Conservation (phyloP, 2,329 filamentous ascomycete species). For the Aspergillus spinulosporus region DNA sequence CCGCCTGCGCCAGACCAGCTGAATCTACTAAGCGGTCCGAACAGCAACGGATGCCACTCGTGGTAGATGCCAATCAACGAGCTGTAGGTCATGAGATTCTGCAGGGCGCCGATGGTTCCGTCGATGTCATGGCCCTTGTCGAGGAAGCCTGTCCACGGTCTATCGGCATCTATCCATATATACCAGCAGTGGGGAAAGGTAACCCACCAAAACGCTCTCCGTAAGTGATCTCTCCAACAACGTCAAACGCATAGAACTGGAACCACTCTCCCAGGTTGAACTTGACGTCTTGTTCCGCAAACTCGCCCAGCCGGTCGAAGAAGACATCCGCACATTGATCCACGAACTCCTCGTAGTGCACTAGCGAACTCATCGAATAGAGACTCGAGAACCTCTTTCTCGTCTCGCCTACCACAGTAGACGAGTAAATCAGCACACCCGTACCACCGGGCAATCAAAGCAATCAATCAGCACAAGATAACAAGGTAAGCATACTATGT, state of each 20-base stretch:
- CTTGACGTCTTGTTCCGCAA: constrained; percentile 28
- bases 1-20: constrained; percentile 34
- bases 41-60: constrained; percentile 40
- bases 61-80: constrained; percentile 47
- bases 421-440: background rate
- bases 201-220: constrained; percentile 33
- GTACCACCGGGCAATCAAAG: background rate
- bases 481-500: constrained; percentile 34
- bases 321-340: constrained; percentile 51
- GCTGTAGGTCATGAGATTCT: constrained; percentile 39
- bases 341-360: constrained; percentile 53
- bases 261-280: constrained; percentile 45
- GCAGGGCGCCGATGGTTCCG: constrained; percentile 44
- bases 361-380: constrained; percentile 52
- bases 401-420: constrained; percentile 28
- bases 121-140: constrained; percentile 50
- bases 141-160: constrained; percentile 45
- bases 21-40: constrained; percentile 31
- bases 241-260: constrained; percentile 41
- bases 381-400: constrained; percentile 45
- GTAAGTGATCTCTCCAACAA: constrained; percentile 55
- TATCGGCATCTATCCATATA: constrained; percentile 18
- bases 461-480: constrained; percentile 9
- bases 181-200: background rate
- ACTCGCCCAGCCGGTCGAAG: constrained; percentile 38